phyloP scores from a whole-genome alignment of 768 basidiomycete genomes.

The Lactarius deliciosus region DNA sequence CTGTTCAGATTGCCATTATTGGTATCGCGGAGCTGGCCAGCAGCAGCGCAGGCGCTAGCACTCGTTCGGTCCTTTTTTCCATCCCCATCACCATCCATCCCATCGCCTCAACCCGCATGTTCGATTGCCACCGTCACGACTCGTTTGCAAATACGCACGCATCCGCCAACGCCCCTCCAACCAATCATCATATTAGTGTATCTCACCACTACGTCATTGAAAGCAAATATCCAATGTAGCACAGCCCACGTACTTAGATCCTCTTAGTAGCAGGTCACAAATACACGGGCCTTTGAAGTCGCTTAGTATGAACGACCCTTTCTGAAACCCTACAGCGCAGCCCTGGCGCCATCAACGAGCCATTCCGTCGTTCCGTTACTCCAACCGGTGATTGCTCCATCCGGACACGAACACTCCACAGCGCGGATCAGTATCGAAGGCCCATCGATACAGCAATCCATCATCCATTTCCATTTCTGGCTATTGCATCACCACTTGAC shows the following conservation, averaged over 20 bases:
- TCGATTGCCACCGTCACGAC: not conserved
- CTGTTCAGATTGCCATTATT: slow-evolving; percentile 37
- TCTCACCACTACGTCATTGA: slow-evolving; percentile 19
- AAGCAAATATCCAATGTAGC: slow-evolving; percentile 27
- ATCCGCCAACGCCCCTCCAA: not conserved
- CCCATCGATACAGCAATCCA: not conserved
- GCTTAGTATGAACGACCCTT: slow-evolving; percentile 1
- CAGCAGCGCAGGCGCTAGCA: slow-evolving; percentile 29
- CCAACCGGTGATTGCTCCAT: not conserved
- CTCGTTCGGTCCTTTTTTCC: not conserved
- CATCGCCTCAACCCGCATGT: not conserved
- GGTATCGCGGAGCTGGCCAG: slow-evolving; percentile 32
- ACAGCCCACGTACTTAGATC: slow-evolving; percentile 26
- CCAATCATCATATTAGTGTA: slow-evolving; percentile 23
- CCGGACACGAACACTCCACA: not conserved
- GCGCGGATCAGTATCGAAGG: not conserved
- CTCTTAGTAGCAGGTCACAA: slow-evolving; percentile 23
- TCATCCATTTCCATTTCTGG: not conserved
- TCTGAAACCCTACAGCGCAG: not conserved
- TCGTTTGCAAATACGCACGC: slow-evolving; percentile 7
- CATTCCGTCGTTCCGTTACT: not conserved
- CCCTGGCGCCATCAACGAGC: not conserved
- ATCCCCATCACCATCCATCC: not conserved
- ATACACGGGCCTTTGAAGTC: slow-evolving; percentile 20
- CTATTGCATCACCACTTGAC: slow-evolving; percentile 25